Evolutionary conservation across 352 stramenopile genomes (phyloP).

Genomic region (Globisporangium viniferum): DNA sequence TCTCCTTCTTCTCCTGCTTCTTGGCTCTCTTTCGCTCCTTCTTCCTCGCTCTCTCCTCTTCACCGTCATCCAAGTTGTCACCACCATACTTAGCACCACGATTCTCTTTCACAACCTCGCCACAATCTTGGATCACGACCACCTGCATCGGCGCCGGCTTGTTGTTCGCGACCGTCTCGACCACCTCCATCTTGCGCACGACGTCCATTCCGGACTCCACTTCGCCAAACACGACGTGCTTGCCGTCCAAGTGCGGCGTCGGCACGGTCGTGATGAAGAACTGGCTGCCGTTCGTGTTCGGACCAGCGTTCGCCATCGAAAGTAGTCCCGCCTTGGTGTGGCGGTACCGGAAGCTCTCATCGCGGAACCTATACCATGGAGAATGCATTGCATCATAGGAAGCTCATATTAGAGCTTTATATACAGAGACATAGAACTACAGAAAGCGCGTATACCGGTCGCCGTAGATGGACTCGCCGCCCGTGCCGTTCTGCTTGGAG

Average conservation of each 20-base stretch:
- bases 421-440: neutral
- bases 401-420: neutral
- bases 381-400: neutral
- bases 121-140: conserved; percentile 95
- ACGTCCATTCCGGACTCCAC: conserved; percentile 81
- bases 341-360: conserved; percentile 95
- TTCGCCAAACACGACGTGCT: conserved; percentile 99
- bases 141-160: conserved; percentile 76
- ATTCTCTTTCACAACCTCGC: conserved; percentile 43
- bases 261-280: conserved; percentile 84
- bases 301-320: conserved; percentile 93
- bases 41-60: conserved; percentile 11
- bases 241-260: conserved; percentile 96
- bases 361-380: conserved; percentile 59
- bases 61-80: conserved; percentile 2
- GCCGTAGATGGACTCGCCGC: conserved; percentile 86
- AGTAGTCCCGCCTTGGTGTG: conserved; percentile 92
- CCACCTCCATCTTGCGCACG: conserved; percentile 90
- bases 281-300: conserved; percentile 76
- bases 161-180: conserved; percentile 77
- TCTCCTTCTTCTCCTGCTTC: conserved; percentile 30
- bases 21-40: conserved; percentile 25
- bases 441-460: conserved; percentile 15
- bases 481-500: conserved; percentile 75
- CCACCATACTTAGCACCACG: neutral